Evolutionary conservation across 129 eudicot species (phyloP), one percentile per base, ranked within the genome.

Genomic region (Chrysanthemum lavandulifolium): DNA sequence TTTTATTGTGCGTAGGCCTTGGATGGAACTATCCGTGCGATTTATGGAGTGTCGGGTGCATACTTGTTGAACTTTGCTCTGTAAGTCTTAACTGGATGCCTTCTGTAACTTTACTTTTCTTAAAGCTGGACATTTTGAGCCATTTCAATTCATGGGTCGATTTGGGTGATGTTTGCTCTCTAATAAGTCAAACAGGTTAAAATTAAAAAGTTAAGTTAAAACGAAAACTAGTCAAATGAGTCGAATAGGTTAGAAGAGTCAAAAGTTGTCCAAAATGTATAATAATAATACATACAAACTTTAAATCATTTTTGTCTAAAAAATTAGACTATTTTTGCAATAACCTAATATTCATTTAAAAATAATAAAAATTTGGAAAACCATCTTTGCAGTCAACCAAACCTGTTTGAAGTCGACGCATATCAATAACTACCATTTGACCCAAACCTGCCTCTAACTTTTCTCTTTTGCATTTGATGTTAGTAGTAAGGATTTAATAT

Each of bases 21-120:
- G 97, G 96, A 12, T 91, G 97, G 97, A 91, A 84, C 68, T 91
- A 91, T 79, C 92, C 97, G 47, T 91, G 97, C 73, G 97, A 91
- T 79, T 76, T 91, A 84, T 91, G 97, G 97, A 91, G 97, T 69
- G 72, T 88, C 3, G 97, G 97, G 16, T 91, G 97, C 88, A 88
- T 91, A 70, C 88, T 91, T 62, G 88, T 91, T 69, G 97, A 91
- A 84, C 83, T 91, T 61, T 91, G 96, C 87, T 85, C 95, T 18
- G 97, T 91, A 91, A 88, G 95, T 80, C 60, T 10, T 10, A 68
- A 3, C 29, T 64, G 66, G 40, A 29, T 23, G 2, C 47, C 9
- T 14, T 68, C 5, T 15, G 57, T 51, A 56, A 27, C 40, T 16
- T 10, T 65, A 13, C 7, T 29, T 31, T 25, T 29, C 10, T 1